A percentile compares a stretch with the other conserved stretches of the same genome.
phyloP scores from a whole-genome alignment of 352 stramenopile genomes.

The Pythium dissimile region DNA sequence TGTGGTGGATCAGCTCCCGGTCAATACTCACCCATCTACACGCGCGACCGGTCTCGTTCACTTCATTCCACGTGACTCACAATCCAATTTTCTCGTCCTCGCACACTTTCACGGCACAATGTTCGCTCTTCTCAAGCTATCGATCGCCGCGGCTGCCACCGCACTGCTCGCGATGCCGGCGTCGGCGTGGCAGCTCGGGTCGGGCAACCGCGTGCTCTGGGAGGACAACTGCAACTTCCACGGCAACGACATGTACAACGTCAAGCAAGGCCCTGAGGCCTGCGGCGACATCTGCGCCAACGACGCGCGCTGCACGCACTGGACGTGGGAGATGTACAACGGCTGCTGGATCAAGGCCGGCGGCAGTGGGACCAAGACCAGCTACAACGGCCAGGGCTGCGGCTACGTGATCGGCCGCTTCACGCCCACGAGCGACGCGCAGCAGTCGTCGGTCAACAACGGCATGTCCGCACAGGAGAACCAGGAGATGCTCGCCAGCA shows the following conservation, averaged over 20 bases:
- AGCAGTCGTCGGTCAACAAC: not conserved
- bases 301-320: not conserved
- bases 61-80: too few species aligned
- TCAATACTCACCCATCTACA: too few species aligned
- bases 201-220: not conserved
- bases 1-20: too few species aligned
- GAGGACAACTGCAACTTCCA: not conserved
- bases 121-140: not conserved
- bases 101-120: not conserved
- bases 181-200: not conserved
- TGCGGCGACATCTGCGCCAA: not conserved
- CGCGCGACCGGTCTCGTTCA: too few species aligned
- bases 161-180: not conserved
- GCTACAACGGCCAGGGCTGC: not conserved
- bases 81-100: not conserved
- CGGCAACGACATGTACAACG: not conserved
- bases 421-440: not conserved
- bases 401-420: not conserved
- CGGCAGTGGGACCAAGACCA: not conserved
- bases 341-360: conserved; percentile 51
- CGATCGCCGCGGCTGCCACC: not conserved
- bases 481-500: not conserved
- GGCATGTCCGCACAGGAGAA: not conserved
- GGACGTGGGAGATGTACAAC: conserved; percentile 45
- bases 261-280: not conserved